Base-by-base conservation (phyloP, 352 stramenopile species). In the Pythium dissimile region DNA sequence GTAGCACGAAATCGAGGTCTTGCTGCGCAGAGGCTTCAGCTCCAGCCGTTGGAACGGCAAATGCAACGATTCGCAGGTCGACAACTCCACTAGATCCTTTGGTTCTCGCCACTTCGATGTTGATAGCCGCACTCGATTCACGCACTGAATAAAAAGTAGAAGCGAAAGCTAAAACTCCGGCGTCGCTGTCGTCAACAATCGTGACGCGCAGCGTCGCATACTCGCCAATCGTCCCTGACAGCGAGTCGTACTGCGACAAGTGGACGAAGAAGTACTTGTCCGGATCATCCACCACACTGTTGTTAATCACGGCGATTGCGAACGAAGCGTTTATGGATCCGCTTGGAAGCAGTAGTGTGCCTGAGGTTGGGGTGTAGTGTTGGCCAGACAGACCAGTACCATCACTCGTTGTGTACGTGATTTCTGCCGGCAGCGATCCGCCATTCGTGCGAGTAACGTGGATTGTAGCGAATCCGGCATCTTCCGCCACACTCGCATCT, bases 151-250 rank as follows among this genome's bases (percentile, higher is more conserved):
- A 81, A 3, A 18, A 30, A 0, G 48, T 4, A n/a, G 68, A 54
- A 0, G 28, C 39, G 37, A 88, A 86, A 31, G 69, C 62, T 1
- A 88, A 13, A 0, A 62, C 20, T 2, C 77, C 77, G 13, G 66
- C 65, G 27, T 88, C 77, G 5, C 77, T 73, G 38, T 88, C 75
- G 10, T 88, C 77, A 0, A 15, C 15, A 15, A 88, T 83, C 0
- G 49, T 76, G 8, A 88, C 57, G 15, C 39, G 61, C 0, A 69
- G 24, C 3, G 31, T 53, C 0, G 42, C 51, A 5, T 58, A 51
- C 0, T 35, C 18, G 16, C 75, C 77, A 18, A 86, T 69, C 0
- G 45, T 42, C 2, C 75, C 77, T 4, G 53, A 77, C 5, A 61
- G 21, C 7, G 52, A 43, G 15, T 61, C 45, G 31, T 61, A 67